phyloP scores from a whole-genome alignment of 768 basidiomycete species.

The Hemileccinum impolitum region DNA sequence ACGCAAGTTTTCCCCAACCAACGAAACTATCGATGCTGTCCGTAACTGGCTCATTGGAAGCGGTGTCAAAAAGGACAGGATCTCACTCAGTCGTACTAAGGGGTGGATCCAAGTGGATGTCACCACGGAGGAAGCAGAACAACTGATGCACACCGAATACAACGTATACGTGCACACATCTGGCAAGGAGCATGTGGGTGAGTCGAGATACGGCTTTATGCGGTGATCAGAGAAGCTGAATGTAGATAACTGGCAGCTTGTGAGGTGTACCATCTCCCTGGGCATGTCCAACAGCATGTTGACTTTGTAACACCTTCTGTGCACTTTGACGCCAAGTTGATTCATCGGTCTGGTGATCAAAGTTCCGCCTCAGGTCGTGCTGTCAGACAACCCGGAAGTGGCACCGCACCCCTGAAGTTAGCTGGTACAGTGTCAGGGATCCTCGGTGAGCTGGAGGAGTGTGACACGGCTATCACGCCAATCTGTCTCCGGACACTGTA shows the following conservation, averaged over 20 bases:
- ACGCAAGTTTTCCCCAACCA: too few relatives aligned
- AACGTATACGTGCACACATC: constrained; percentile 25
- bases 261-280: constrained; percentile 31
- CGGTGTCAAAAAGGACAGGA: too few relatives aligned
- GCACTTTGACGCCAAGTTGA: constrained; percentile 27
- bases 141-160: constrained; percentile 32
- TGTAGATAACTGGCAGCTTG: constrained; percentile 10
- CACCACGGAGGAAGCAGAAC: constrained; percentile 32
- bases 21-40: too few relatives aligned
- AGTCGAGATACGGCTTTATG: background rate
- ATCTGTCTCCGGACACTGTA: constrained; percentile 30
- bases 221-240: background rate
- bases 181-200: constrained; percentile 25
- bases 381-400: constrained; percentile 14
- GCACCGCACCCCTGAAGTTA: constrained; percentile 10
- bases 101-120: constrained; percentile 19
- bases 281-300: constrained; percentile 29
- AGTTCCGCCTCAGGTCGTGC: constrained; percentile 1
- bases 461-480: constrained; percentile 29
- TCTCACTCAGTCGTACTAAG: background rate
- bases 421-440: constrained; percentile 3
- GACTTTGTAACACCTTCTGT: constrained; percentile 34
- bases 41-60: too few relatives aligned
- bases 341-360: constrained; percentile 2
- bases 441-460: constrained; percentile 11